phyloP scores from a whole-genome alignment of 2,329 filamentous ascomycete genomes.

The Diplodia seriata region DNA sequence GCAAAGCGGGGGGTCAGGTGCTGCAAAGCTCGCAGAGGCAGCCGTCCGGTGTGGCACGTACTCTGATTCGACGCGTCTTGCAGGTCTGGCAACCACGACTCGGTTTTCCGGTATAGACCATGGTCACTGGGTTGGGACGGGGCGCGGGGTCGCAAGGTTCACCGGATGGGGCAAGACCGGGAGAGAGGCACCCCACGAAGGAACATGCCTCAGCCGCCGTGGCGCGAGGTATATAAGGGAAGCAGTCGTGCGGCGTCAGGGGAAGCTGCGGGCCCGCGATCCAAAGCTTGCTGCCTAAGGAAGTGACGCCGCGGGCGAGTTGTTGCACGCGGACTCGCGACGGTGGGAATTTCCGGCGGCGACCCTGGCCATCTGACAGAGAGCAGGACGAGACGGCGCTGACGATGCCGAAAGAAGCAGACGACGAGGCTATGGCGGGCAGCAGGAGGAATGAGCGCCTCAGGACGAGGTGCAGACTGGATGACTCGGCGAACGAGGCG shows the following conservation, averaged over 20 bases:
- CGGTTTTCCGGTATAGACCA: slow-evolving; percentile 53
- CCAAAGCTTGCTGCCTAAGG: slow-evolving; percentile 25
- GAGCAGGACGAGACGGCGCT: slow-evolving; percentile 11
- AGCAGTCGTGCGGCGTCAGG: slow-evolving; percentile 6
- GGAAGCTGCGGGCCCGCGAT: slow-evolving; percentile 14
- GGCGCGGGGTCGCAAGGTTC: slow-evolving; percentile 12
- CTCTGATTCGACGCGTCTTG: slow-evolving; percentile 75
- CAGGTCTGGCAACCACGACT: slow-evolving; percentile 74
- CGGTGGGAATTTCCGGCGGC: background rate
- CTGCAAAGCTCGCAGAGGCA: slow-evolving; percentile 10
- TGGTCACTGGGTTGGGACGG: slow-evolving; percentile 31
- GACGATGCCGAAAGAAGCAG: slow-evolving; percentile 21
- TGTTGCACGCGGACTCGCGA: background rate
- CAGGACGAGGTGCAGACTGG: background rate
- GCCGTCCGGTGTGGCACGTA: slow-evolving; percentile 47
- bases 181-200: slow-evolving; percentile 16
- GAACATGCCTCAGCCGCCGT: slow-evolving; percentile 28
- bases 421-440: background rate
- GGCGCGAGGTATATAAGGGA: slow-evolving; percentile 27
- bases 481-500: slow-evolving; percentile 1
- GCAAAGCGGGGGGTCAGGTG: background rate
- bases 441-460: slow-evolving; percentile 4
- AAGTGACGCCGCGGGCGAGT: background rate
- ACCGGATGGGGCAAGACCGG: slow-evolving; percentile 27
- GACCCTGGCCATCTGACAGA: background rate